These are phyloP conservation scores for Staphylotrichum tortipilum DNA, from an alignment of 495 filamentous ascomycete species.

Conservation along the genomic window DNA sequence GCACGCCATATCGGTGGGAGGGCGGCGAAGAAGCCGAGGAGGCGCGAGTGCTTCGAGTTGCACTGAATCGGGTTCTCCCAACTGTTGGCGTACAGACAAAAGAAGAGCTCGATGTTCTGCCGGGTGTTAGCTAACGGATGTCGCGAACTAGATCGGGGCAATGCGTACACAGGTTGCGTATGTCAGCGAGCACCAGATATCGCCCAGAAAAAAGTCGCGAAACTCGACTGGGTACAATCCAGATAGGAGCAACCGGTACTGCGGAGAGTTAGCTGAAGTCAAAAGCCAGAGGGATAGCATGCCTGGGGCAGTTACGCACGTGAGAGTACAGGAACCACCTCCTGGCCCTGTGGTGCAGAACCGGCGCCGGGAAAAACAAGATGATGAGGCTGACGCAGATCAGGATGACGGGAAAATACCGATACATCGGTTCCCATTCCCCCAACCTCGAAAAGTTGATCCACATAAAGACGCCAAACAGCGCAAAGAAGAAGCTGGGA, in stretches of 20 bases:
- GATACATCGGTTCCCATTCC: constrained; percentile 54
- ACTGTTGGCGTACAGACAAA: constrained; percentile 74
- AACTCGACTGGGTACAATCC: constrained; percentile 93
- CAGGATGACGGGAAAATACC: constrained; percentile 84
- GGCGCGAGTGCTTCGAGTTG: constrained; percentile 75
- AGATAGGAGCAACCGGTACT: constrained; percentile 79
- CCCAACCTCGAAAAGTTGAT: constrained; percentile 69
- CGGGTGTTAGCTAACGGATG: neutral
- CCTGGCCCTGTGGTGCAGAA: constrained; percentile 68
- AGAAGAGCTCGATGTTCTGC: constrained; percentile 85
- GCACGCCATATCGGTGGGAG: constrained; percentile 82
- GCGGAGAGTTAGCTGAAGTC: no score
- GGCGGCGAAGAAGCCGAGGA: constrained; percentile 79
- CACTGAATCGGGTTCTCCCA: constrained; percentile 68
- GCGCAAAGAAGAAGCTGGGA: constrained; percentile 64
- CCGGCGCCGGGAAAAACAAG: constrained; percentile 64
- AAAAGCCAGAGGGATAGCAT: neutral
- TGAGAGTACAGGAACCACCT: constrained; percentile 78
- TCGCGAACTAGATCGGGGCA: constrained; percentile 10
- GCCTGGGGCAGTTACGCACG: constrained; percentile 47
- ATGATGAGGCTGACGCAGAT: constrained; percentile 55
- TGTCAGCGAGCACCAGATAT: constrained; percentile 93
- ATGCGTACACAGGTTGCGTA: constrained; percentile 82
- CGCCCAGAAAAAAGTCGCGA: constrained; percentile 92
- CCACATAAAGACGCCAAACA: constrained; percentile 77